phyloP scores from a whole-genome alignment of 2,329 filamentous ascomycete species.

The Pseudogymnoascus sp. region DNA sequence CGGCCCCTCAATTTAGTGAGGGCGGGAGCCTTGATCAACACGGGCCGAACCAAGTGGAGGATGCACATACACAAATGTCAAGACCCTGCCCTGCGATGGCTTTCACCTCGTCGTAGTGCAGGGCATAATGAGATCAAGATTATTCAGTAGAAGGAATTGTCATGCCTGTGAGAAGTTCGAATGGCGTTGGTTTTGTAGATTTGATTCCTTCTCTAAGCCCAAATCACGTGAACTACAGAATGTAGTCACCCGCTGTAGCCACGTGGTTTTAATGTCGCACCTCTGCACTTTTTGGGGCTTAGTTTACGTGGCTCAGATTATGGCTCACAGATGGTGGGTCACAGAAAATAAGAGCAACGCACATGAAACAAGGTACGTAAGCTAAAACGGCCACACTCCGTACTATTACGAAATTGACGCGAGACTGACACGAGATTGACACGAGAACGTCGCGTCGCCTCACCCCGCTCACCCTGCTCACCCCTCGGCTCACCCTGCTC shows the following conservation, averaged over 20 bases:
- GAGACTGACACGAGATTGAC: slow-evolving; percentile 31
- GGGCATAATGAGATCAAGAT: no score
- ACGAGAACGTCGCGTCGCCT: slow-evolving; percentile 6
- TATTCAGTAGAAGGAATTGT: slow-evolving; percentile 32
- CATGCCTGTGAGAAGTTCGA: slow-evolving; percentile 34
- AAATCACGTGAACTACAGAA: background rate
- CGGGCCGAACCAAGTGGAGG: no score
- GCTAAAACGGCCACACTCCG: background rate
- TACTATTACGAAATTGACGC: slow-evolving; percentile 18
- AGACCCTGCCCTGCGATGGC: no score
- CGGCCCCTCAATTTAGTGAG: no score
- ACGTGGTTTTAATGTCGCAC: background rate
- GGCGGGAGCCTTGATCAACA: no score
- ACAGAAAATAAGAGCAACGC: slow-evolving; percentile 39
- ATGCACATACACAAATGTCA: no score
- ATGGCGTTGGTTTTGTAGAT: slow-evolving; percentile 39
- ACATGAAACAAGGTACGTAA: background rate
- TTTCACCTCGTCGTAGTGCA: no score
- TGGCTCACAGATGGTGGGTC: no score
- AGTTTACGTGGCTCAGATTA: no score
- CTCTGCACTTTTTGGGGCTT: slow-evolving; percentile 30
- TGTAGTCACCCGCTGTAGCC: slow-evolving; percentile 31
- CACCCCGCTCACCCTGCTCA: no score
- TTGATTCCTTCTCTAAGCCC: background rate
- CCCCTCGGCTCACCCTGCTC: no score